phyloP scores from a whole-genome alignment of 352 stramenopile species.

The Aphanomyces cochlioides region DNA sequence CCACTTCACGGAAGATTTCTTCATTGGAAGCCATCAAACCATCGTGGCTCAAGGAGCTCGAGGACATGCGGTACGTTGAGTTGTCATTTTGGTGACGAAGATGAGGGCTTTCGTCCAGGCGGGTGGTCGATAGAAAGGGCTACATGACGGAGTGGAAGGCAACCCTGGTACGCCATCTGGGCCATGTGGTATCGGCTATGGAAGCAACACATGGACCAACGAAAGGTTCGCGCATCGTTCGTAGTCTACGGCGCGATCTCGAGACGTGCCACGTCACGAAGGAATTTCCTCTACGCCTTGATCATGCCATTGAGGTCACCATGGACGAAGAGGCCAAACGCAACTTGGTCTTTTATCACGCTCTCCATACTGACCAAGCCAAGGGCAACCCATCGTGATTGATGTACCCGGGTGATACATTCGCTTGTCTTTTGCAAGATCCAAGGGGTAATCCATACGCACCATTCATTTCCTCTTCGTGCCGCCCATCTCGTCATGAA shows the following conservation, averaged over 20 bases:
- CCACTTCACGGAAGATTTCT: not conserved
- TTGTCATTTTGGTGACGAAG: not conserved
- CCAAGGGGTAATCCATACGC: too few relatives aligned
- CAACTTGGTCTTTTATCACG: conserved; percentile 6
- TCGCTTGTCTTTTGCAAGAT: too few relatives aligned
- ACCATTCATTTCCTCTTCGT: too few relatives aligned
- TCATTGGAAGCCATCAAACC: not conserved
- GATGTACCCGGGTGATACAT: too few relatives aligned
- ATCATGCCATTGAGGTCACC: not conserved
- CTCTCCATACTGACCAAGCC: not conserved
- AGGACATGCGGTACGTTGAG: not conserved
- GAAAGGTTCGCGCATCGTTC: not conserved
- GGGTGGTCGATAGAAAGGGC: not conserved
- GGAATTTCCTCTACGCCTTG: not conserved
- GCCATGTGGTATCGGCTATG: not conserved
- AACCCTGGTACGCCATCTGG: not conserved
- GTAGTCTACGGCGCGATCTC: not conserved
- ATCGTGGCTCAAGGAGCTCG: not conserved
- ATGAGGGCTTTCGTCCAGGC: not conserved
- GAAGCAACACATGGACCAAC: conserved; percentile 2
- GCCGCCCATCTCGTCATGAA: too few relatives aligned
- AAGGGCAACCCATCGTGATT: not conserved
- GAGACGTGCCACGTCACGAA: not conserved
- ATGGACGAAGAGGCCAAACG: conserved; percentile 6
- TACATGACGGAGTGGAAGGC: conserved; percentile 13